A percentile compares a stretch with the other conserved stretches of the same genome.
These are phyloP conservation scores for Poterioochromonas sp. DNA, from an alignment of 352 stramenopile species.

Conservation along the genomic window DNA sequence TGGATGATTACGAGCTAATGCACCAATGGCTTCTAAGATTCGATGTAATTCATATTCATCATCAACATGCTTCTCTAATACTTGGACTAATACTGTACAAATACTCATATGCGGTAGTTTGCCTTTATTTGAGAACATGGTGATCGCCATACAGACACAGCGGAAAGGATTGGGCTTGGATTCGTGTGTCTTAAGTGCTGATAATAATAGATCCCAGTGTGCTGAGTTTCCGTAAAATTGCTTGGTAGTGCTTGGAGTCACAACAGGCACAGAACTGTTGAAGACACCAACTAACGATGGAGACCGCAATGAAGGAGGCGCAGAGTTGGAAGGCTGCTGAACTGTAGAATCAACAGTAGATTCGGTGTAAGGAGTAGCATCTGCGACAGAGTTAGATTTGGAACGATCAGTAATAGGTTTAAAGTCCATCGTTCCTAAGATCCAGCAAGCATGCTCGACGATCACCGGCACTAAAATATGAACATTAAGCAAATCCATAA, in stretches of 20 bases:
- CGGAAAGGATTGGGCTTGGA: neutral
- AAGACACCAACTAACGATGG: too few species aligned
- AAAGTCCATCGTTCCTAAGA: neutral
- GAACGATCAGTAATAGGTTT: too few species aligned
- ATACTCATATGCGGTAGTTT: neutral
- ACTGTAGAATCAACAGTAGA: too few species aligned
- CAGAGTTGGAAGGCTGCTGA: too few species aligned
- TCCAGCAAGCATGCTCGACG: neutral
- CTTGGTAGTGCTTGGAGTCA: too few species aligned
- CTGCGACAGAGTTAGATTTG: too few species aligned
- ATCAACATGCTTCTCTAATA: neutral
- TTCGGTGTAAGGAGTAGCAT: too few species aligned
- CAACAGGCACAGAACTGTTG: too few species aligned
- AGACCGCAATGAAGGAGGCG: too few species aligned
- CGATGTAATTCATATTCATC: neutral
- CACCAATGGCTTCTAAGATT: neutral
- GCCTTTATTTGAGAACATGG: slow-evolving; percentile 5
- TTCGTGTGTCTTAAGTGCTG: neutral
- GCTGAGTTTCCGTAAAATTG: neutral
- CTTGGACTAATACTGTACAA: neutral
- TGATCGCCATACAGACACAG: neutral
- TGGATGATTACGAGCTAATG: neutral
- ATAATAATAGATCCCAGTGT: neutral
- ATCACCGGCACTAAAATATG: neutral
- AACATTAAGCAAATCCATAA: neutral